Evolutionary conservation across 805 yeast species (phyloP), one percentile per base, ranked within the genome.

Genomic region (Candida glaebosa): DNA sequence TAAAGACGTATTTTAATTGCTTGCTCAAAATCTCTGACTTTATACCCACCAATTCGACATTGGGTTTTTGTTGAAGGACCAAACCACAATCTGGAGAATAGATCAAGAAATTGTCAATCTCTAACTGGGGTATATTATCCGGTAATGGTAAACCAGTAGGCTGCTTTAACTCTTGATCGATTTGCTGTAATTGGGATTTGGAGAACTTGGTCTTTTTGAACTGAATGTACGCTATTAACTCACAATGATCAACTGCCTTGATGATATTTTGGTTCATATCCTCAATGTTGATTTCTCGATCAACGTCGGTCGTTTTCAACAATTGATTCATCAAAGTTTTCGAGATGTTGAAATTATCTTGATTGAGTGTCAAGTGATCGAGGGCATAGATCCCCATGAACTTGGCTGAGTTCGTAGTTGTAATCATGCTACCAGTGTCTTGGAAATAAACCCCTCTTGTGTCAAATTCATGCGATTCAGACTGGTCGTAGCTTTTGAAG

Each of bases 21-120:
- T 48, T 40, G 32, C 57, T 54, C 26, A 57, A 63, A 16, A 75
- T 69, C 53, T 82, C 90, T 38, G 66, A 60, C 45, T 81, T 76
- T n/a, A 74, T 63, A 1, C 96, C 96, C 4, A 62, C 42, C 25
- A 67, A 49, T 3, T 42, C 43, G 3, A 41, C 39, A 4, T 44
- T 45, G 5, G 47, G 41, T 24, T 51, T 49, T 19, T 50, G 51
- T 24, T 46, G 57, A 3, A 87, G 45, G 2, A 75, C 56, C 2
- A 83, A 54, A 0, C 90, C 95, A 67, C 98, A 90, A 56, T 90
- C 96, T 0, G 97, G 97, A 0, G 96, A 87, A 54, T 86, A 89
- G 15, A 87, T 44, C 10, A 87, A 47, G 5, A 84, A 88, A 8
- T 73, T 61, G 2, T 73, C 58, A 7, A 90, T 52, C 24, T 63